Evolutionary conservation across 2,329 filamentous ascomycete species (phyloP).

Genomic region (Coleophoma cylindrospora): DNA sequence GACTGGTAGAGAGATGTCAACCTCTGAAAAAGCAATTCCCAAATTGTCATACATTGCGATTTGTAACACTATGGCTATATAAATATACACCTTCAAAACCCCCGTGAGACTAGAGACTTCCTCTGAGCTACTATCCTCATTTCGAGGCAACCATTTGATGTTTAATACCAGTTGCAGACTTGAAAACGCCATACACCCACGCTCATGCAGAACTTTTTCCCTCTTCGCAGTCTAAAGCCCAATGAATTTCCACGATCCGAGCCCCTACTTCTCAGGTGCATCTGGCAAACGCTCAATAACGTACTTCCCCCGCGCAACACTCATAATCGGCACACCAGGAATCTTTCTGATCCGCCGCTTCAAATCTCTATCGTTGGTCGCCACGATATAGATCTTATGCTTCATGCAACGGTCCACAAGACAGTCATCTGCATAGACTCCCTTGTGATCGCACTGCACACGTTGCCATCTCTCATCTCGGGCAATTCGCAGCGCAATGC

Average conservation of each 20-base stretch:
- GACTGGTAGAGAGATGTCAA: too few relatives aligned
- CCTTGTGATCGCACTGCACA: conserved; percentile 85
- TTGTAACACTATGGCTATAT: too few relatives aligned
- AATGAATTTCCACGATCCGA: not conserved
- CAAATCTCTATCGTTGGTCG: conserved; percentile 72
- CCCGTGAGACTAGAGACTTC: too few relatives aligned
- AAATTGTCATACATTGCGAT: too few relatives aligned
- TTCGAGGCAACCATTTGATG: too few relatives aligned
- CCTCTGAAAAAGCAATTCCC: too few relatives aligned
- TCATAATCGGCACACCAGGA: conserved; percentile 65
- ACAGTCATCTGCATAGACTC: conserved; percentile 80
- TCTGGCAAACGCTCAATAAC: conserved; percentile 88
- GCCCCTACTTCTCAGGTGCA: conserved; percentile 54
- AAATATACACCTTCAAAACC: too few relatives aligned
- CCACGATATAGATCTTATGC: conserved; percentile 73
- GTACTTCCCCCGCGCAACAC: conserved; percentile 84
- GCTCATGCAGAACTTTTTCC: not conserved
- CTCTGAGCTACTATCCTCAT: too few relatives aligned
- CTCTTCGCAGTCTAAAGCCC: not conserved
- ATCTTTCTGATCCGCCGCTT: conserved; percentile 73
- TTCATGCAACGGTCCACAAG: conserved; percentile 69
- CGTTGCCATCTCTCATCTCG: conserved; percentile 85
- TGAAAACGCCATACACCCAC: not conserved
- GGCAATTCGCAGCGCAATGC: conserved; percentile 79
- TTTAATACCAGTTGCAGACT: not conserved